Evolutionary conservation across 768 basidiomycete species (phyloP).

Genomic region (Rhizopogon vulgaris): DNA sequence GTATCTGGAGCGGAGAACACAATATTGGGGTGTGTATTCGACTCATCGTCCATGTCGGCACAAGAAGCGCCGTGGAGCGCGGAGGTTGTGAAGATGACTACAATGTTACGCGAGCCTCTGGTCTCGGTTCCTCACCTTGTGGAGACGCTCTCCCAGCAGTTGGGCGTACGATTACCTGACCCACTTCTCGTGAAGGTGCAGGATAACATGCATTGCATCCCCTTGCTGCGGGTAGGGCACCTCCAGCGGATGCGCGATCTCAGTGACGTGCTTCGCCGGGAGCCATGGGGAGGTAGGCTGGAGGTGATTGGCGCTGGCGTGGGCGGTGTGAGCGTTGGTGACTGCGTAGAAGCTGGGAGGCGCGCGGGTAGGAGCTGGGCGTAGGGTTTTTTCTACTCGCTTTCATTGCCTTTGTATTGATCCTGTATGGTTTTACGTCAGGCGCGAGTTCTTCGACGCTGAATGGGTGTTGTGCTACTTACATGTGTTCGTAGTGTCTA

Average conservation of each 20-base stretch:
- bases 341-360: constrained; percentile 76
- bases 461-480: not conserved
- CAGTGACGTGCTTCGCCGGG: constrained; percentile 31
- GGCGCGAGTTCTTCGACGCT: not conserved
- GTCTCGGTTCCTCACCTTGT: constrained; percentile 11
- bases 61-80: constrained; percentile 39
- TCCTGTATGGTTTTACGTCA: not conserved
- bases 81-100: constrained; percentile 69
- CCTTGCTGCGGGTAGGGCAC: constrained; percentile 71
- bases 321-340: constrained; percentile 80
- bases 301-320: constrained; percentile 81
- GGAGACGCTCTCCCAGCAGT: constrained; percentile 37
- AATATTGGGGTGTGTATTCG: constrained; percentile 85
- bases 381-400: constrained; percentile 8
- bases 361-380: constrained; percentile 41
- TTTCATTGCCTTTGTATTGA: not conserved
- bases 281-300: constrained; percentile 42
- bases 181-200: constrained; percentile 51
- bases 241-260: constrained; percentile 60
- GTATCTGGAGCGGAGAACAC: constrained; percentile 30
- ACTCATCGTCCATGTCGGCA: constrained; percentile 65
- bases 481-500: not conserved
- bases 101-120: constrained; percentile 88
- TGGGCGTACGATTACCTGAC: constrained; percentile 41
- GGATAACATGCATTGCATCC: constrained; percentile 67